Percentiles rank a stretch among this genome's conserved stretches.
These are phyloP conservation scores for Pseudoneurospora amorphoporcata DNA, from an alignment of 495 filamentous ascomycete species.

Conservation along the genomic window DNA sequence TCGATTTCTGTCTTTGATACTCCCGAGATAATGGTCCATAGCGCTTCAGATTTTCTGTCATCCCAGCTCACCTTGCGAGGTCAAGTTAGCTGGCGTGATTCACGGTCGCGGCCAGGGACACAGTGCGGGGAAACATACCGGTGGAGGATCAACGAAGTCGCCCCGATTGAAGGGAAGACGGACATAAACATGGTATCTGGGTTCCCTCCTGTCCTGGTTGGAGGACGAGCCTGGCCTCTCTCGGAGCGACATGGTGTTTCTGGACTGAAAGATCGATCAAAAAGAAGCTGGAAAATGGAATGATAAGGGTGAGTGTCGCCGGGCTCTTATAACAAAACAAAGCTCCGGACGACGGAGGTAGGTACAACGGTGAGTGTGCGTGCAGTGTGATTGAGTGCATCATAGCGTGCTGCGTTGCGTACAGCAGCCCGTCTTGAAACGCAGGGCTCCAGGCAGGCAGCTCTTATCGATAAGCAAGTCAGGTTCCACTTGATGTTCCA, in stretches of 20 bases:
- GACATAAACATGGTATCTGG: conserved; percentile 66
- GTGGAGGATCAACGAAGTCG: conserved; percentile 82
- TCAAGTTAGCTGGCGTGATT: conserved; percentile 1
- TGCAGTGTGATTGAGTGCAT: neutral
- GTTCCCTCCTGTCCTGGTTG: conserved; percentile 20
- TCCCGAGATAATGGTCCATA: conserved; percentile 87
- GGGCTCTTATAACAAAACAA: neutral
- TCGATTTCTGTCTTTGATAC: conserved; percentile 68
- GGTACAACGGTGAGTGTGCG: neutral
- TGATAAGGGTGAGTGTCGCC: neutral
- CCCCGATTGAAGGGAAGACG: conserved; percentile 79
- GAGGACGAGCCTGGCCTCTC: conserved; percentile 9
- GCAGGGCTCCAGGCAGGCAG: neutral
- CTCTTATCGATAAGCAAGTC: neutral
- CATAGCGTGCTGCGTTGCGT: neutral
- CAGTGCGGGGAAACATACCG: conserved; percentile 41
- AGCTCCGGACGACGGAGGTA: neutral
- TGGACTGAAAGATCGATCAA: neutral
- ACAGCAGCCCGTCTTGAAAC: neutral
- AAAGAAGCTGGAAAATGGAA: neutral
- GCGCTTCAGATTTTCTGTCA: conserved; percentile 66
- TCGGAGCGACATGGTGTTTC: conserved; percentile 7
- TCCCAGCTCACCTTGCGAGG: conserved; percentile 43
- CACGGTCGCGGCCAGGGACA: neutral
- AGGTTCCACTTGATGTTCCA: too few species aligned